Evolutionary conservation across 768 basidiomycete genomes (phyloP).

Genomic region (Panellus pusillus): DNA sequence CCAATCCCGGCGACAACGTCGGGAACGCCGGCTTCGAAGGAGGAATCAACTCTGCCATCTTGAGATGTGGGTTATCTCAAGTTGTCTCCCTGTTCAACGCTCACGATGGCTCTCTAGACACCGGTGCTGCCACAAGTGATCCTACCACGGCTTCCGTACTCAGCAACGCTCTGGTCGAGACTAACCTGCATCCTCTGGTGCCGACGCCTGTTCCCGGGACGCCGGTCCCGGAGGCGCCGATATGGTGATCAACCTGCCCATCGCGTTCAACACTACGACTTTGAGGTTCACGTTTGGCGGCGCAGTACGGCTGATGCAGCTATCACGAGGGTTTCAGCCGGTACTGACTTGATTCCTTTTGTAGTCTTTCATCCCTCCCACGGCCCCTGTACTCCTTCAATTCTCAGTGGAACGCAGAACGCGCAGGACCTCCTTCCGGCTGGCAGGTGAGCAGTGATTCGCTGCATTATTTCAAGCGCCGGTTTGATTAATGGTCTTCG

Average conservation of each 20-base stretch:
- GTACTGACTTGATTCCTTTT: background rate
- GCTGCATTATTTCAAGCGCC: too few relatives aligned
- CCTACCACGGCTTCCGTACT: conserved; percentile 17
- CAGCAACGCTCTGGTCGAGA: conserved; percentile 32
- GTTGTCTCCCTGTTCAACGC: too few relatives aligned
- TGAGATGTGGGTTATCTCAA: conserved; percentile 36
- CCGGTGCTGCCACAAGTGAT: conserved; percentile 41
- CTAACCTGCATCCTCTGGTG: conserved; percentile 36
- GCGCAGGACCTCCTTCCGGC: too few relatives aligned
- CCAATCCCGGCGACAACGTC: background rate
- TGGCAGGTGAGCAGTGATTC: too few relatives aligned
- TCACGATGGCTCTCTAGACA: conserved; percentile 22
- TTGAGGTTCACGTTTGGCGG: background rate
- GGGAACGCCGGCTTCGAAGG: conserved; percentile 30
- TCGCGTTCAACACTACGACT: background rate
- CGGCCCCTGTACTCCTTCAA: background rate
- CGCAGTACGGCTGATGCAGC: conserved; percentile 24
- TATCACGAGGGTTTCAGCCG: conserved; percentile 4
- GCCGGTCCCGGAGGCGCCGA: conserved; percentile 6
- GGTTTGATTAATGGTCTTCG: too few relatives aligned
- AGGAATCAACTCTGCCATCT: conserved; percentile 48
- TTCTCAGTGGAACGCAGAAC: conserved; percentile 30
- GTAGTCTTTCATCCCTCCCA: background rate
- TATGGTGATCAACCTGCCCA: background rate
- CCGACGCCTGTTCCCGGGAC: background rate